Conservation (phyloP, 306 rosid species). For the Dalbergia cochinchinensis region DNA sequence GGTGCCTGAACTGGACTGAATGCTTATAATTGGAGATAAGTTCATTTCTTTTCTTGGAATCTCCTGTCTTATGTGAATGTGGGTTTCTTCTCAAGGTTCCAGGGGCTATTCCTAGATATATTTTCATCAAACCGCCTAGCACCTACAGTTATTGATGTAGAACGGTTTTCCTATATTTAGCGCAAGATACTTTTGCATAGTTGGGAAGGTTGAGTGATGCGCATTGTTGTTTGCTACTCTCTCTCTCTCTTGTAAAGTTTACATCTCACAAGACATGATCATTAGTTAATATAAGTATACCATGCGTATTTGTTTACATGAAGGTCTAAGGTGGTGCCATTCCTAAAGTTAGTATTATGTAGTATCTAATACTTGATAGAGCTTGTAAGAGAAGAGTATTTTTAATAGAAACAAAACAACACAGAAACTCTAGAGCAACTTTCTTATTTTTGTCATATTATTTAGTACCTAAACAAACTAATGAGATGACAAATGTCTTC, state of each 20-base stretch:
- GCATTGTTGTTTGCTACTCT: neutral
- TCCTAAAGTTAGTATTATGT: too few species aligned
- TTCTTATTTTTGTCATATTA: too few species aligned
- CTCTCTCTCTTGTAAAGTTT: neutral
- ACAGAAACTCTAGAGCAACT: too few species aligned
- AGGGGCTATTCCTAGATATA: slow-evolving; percentile 1
- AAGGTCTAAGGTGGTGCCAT: too few species aligned
- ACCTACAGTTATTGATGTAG: neutral
- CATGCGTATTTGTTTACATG: too few species aligned
- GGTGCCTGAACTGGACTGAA: slow-evolving; percentile 15
- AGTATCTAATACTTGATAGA: too few species aligned
- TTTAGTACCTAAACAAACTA: neutral
- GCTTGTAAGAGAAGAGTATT: too few species aligned
- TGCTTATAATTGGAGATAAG: slow-evolving; percentile 8
- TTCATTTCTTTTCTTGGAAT: slow-evolving; percentile 21
- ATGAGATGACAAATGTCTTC: neutral
- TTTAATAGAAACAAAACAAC: too few species aligned
- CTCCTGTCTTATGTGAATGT: neutral
- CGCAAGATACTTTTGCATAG: neutral
- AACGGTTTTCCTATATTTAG: neutral
- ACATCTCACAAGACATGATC: neutral
- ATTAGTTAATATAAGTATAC: neutral
- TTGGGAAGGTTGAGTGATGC: neutral
- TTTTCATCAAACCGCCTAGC: slow-evolving; percentile 1
- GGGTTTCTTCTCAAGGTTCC: neutral